These are phyloP conservation scores for Lojkania enalia DNA, from an alignment of 2,329 filamentous ascomycete genomes.

Conservation along the genomic window DNA sequence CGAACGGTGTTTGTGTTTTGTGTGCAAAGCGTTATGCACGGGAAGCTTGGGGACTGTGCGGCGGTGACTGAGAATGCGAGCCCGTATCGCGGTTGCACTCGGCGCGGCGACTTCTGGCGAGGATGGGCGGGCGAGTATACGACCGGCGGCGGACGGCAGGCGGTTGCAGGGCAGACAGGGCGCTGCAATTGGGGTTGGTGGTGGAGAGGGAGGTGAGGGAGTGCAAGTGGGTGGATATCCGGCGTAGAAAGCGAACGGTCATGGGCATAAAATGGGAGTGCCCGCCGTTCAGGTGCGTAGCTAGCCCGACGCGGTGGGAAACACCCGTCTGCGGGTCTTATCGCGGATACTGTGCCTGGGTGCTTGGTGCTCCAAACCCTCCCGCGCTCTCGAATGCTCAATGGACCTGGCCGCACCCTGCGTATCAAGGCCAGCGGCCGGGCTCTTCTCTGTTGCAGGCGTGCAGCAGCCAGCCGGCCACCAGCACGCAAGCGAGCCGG, in stretches of 20 bases:
- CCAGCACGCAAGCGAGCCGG: not conserved
- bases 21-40: conserved; percentile 15
- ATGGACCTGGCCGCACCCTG: not conserved
- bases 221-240: not conserved
- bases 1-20: conserved; percentile 35
- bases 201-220: not conserved
- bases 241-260: conserved; percentile 7
- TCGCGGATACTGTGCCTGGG: conserved; percentile 9
- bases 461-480: not conserved
- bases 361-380: conserved; percentile 2
- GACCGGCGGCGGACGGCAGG: conserved; percentile 20
- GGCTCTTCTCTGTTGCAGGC: not conserved
- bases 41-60: conserved; percentile 27
- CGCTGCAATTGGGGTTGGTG: not conserved
- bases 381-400: not conserved
- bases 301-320: not conserved
- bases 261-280: not conserved
- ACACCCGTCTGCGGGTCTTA: conserved; percentile 7
- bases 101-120: conserved; percentile 20
- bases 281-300: conserved; percentile 3
- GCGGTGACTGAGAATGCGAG: conserved; percentile 27
- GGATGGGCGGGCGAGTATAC: conserved; percentile 18
- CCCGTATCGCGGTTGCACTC: conserved; percentile 28
- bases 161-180: conserved; percentile 12
- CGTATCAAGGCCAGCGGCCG: not conserved